phyloP scores from a whole-genome alignment of 2,329 filamentous ascomycete species.

The Ophiostoma pallidulum region DNA sequence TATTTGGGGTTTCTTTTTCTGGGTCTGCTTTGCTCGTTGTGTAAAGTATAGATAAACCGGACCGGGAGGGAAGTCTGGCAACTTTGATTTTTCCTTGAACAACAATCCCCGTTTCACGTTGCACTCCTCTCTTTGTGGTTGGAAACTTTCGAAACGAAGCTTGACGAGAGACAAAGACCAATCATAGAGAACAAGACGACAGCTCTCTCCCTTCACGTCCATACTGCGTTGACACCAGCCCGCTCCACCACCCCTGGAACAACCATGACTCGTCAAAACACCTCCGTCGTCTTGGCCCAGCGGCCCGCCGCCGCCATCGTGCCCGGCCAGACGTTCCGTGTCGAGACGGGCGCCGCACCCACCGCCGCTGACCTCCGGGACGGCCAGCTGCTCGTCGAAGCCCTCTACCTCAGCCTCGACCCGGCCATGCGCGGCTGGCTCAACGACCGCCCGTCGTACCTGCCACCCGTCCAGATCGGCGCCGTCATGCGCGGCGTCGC shows the following conservation, averaged over 20 bases:
- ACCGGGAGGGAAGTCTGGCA: neutral
- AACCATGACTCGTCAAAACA: slow-evolving; percentile 12
- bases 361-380: slow-evolving; percentile 37
- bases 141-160: neutral
- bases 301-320: slow-evolving; percentile 52
- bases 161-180: neutral
- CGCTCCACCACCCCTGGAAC: neutral
- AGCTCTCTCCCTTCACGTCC: neutral
- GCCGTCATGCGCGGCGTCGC: slow-evolving; percentile 49
- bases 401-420: slow-evolving; percentile 49
- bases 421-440: slow-evolving; percentile 57
- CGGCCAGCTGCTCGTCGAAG: slow-evolving; percentile 42
- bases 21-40: neutral
- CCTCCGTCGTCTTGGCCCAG: slow-evolving; percentile 50
- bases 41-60: slow-evolving; percentile 5
- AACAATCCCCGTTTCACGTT: slow-evolving; percentile 4
- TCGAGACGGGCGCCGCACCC: slow-evolving; percentile 42
- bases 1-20: no score
- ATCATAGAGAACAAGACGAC: neutral
- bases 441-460: slow-evolving; percentile 40
- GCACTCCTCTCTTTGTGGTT: neutral
- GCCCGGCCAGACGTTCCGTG: slow-evolving; percentile 54
- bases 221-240: no score
- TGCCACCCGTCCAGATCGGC: slow-evolving; percentile 51
- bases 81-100: no score